Evolutionary conservation across 371 early-diverging fungal species (phyloP).

Genomic region (Neoconidiobolus thromboides): DNA sequence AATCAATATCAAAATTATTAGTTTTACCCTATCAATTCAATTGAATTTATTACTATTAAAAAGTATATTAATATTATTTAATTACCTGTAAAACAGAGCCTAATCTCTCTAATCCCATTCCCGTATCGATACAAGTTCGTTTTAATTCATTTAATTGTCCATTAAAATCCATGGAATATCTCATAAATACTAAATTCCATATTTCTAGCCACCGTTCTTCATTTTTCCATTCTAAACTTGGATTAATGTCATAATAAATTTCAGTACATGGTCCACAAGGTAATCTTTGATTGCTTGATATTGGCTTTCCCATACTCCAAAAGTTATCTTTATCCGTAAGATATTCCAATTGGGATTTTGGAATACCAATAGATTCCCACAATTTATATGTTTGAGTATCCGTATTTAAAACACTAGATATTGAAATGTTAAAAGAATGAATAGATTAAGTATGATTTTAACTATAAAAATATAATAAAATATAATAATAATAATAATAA

Average conservation of each 20-base stretch:
- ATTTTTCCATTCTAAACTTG: slow-evolving; percentile 18
- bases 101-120: slow-evolving; percentile 65
- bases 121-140: slow-evolving; percentile 53
- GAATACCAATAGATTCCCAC: slow-evolving; percentile 44
- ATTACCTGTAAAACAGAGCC: slow-evolving; percentile 32
- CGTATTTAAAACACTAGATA: slow-evolving; percentile 31
- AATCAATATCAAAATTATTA: slow-evolving; percentile 54
- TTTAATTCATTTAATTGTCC: slow-evolving; percentile 31
- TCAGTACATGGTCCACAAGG: slow-evolving; percentile 71
- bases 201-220: slow-evolving; percentile 53
- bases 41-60: not conserved
- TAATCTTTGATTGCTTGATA: slow-evolving; percentile 7
- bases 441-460: not conserved
- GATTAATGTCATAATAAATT: slow-evolving; percentile 59
- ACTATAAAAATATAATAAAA: not conserved
- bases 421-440: no score
- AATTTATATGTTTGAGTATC: slow-evolving; percentile 41
- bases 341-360: slow-evolving; percentile 30
- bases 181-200: slow-evolving; percentile 77
- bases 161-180: slow-evolving; percentile 32
- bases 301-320: slow-evolving; percentile 70
- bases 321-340: slow-evolving; percentile 52
- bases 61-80: not conserved
- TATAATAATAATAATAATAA: not conserved
- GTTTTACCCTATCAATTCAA: slow-evolving; percentile 19